phyloP scores from a whole-genome alignment of 2,329 filamentous ascomycete species.

The Sporothrix euskadiensis region DNA sequence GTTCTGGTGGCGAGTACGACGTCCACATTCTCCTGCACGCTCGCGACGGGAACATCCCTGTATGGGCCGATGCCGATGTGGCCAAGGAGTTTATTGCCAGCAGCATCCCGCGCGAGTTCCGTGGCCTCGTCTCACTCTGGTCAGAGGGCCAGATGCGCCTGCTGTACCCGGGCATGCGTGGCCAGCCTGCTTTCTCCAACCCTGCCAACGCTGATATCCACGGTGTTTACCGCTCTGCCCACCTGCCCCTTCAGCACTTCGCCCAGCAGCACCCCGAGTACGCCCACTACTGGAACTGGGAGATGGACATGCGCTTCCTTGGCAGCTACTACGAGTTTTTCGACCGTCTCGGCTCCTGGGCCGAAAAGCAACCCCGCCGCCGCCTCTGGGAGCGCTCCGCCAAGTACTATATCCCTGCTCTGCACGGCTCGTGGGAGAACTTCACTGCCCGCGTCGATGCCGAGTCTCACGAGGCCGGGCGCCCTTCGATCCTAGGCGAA shows the following conservation, averaged over 20 bases:
- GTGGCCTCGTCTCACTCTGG: conserved; percentile 78
- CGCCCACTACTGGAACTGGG: conserved; percentile 69
- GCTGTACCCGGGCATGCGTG: conserved; percentile 71
- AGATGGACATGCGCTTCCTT: conserved; percentile 66
- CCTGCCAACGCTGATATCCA: conserved; percentile 61
- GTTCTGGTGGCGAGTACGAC: conserved; percentile 77
- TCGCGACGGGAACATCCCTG: conserved; percentile 73
- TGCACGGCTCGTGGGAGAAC: conserved; percentile 71
- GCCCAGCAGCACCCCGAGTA: conserved; percentile 64
- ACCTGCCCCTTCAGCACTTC: conserved; percentile 65
- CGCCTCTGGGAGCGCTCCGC: conserved; percentile 77
- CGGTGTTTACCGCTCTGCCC: conserved; percentile 67
- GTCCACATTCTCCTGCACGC: conserved; percentile 85
- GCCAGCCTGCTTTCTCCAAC: conserved; percentile 61
- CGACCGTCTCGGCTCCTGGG: conserved; percentile 65
- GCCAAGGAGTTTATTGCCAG: conserved; percentile 70
- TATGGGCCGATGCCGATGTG: conserved; percentile 76
- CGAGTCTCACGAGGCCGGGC: conserved; percentile 56
- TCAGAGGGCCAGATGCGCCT: conserved; percentile 81
- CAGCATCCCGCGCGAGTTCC: conserved; percentile 72
- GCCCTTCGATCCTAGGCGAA: conserved; percentile 69
- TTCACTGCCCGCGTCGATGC: conserved; percentile 66
- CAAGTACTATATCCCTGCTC: conserved; percentile 72
- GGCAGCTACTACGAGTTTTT: conserved; percentile 74
- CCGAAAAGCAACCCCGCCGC: conserved; percentile 65